Percentiles rank a stretch among this genome's conserved stretches.
These are phyloP conservation scores for Cenococcum geophilum DNA, from an alignment of 495 filamentous ascomycete genomes.

Conservation along the genomic window DNA sequence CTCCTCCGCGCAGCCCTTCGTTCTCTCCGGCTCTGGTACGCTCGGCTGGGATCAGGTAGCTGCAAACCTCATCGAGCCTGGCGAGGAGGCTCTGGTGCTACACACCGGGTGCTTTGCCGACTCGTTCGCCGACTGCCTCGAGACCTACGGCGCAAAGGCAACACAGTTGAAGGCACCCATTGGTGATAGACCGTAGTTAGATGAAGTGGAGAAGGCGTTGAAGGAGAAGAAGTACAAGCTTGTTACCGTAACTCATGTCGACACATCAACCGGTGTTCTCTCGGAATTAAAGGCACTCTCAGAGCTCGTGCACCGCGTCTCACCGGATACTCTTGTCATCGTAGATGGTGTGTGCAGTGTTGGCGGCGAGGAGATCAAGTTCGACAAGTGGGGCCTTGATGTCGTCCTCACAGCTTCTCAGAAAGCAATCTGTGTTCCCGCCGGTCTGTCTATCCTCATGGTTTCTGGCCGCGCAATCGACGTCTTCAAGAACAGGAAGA, in stretches of 20 bases:
- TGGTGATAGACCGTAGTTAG: conserved; percentile 76
- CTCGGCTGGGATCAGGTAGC: conserved; percentile 95
- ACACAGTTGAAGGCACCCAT: conserved; percentile 86
- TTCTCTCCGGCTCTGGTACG: conserved; percentile 93
- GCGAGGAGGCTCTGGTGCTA: conserved; percentile 85
- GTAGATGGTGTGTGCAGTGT: conserved; percentile 97
- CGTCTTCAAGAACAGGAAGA: conserved; percentile 70
- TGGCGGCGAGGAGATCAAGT: conserved; percentile 88
- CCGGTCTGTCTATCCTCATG: conserved; percentile 88
- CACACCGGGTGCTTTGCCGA: conserved; percentile 97
- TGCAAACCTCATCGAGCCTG: conserved; percentile 79
- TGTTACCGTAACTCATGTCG: conserved; percentile 91
- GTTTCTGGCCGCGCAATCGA: conserved; percentile 84
- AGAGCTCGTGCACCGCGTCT: conserved; percentile 74
- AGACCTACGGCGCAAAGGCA: conserved; percentile 80
- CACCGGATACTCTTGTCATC: conserved; percentile 83
- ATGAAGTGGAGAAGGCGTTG: conserved; percentile 79
- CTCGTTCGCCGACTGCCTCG: conserved; percentile 85
- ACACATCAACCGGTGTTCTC: conserved; percentile 92
- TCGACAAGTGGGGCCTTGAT: conserved; percentile 91
- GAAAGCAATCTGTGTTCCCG: conserved; percentile 93
- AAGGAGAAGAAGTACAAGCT: conserved; percentile 85
- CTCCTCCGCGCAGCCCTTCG: conserved; percentile 78
- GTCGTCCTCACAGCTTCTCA: conserved; percentile 90
- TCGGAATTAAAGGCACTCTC: conserved; percentile 80